Base-by-base conservation (phyloP, 208 protist species). In the Jaenimonas drosophilae region DNA sequence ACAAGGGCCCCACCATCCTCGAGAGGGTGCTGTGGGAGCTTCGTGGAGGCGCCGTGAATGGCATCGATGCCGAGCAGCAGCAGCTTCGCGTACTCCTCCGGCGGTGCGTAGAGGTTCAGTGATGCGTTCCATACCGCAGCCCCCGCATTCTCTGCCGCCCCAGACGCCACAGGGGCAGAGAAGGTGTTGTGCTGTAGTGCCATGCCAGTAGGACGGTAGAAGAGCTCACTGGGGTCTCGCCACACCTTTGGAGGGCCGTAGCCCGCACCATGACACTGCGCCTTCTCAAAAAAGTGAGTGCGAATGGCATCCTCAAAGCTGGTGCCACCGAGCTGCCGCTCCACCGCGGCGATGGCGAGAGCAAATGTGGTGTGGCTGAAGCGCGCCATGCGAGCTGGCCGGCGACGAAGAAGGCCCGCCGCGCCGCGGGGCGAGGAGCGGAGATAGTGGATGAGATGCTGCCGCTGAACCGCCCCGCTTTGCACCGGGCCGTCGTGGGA, bases 81-180 rank as follows among this genome's bases (percentile, higher is more conserved):
- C 38, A 91, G 55, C 60, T 91, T 91, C 1, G 60, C 76, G 49
- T 70, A 91, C 55, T 91, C 77, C 54, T 91, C 77, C n/a, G 58
- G 58, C 0, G 76, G 82, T 6, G 75, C 74, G 54, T 83, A 76
- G 3, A 88, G 53, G 44, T 91, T 91, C 20, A 91, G 43, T 0
- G 77, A 88, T 17, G 62, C 74, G 53, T 91, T 91, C 31, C 83
- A 56, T 4, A 78, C 46, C 17, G 75, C 54, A 11, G 82, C 77
- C 9, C 59, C 70, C 54, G 68, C 70, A 64, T 88, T 91, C 6
- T 50, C 67, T 20, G 46, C 1, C 4, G 48, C 48, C 4, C 67
- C 67, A 4, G 44, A 23, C 14, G 60, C 32, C 4, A 91, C 25
- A 11, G 82, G 72, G 1, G 47, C 25, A 19, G 49, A 38, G 40